Base-by-base conservation (phyloP, 371 early-diverging fungal species). In the Capillidium heterosporum region DNA sequence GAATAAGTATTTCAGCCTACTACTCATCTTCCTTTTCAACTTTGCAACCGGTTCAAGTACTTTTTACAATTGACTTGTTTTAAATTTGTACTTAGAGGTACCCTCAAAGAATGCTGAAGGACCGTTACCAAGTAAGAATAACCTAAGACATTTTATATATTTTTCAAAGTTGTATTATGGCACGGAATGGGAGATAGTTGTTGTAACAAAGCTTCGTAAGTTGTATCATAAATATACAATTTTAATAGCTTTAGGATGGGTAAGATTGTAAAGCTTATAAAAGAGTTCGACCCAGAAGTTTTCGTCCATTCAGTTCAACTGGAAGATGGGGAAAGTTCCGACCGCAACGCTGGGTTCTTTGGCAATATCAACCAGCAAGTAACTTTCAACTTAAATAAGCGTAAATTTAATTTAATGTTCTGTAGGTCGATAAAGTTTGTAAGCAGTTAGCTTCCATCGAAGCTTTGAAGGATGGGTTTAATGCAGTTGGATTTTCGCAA, bases 401-500 rank as follows among this genome's bases (percentile, higher is more conserved):
- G 23, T 11, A 39, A 17, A 32, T 44, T 5, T 26, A 53, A 23
- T 32, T 21, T 43, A 10, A 21, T 48, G 1, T 31, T 35, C 5
- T 26, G 40, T 42, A 74, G 77, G 57, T 85, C 2, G 77, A 76
- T 44, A n/a, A 32, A 13, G 82, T 82, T 0, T 85, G 85, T 57
- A 52, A 70, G 1, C 71, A 81, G 51, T 62, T 88, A 40, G 55
- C 65, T 1, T 59, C 35, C 13, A 71, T 81, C 31, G 64, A 66
- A 2, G 74, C 78, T 50, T 75, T 93, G 11, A 26, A 62, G 23
- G 56, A 68, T 48, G 91, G 91, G 0, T 91, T 88, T 67, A 85
- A 94, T 65, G 85, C 87, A 26, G 70, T 95, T 52, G 96, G 96
- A n/a, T 91, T 95, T 67, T 91, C 92, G 2, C 95, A 95, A 65